Evolutionary conservation across 73 alveolate genomes (phyloP).

Genomic region (Paramecium primaurelia): DNA sequence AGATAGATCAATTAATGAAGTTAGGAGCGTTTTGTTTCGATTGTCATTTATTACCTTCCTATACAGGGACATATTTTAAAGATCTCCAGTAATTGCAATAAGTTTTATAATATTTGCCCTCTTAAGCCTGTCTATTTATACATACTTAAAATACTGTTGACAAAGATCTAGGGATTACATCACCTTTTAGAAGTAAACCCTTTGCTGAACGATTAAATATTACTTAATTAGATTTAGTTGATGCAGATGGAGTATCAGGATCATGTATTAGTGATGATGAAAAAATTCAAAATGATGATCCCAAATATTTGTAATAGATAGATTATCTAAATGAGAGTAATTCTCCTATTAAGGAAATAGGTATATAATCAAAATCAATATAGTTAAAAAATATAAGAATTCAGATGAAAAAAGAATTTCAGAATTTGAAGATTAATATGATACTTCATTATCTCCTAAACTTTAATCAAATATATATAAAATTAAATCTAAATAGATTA

Average conservation of each 20-base stretch:
- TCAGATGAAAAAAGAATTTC: neutral
- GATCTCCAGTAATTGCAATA: neutral
- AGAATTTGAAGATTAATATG: neutral
- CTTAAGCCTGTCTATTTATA: neutral
- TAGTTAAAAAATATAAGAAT: neutral
- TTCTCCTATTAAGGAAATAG: neutral
- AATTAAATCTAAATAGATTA: neutral
- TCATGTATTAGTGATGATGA: neutral
- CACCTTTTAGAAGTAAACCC: neutral
- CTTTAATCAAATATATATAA: neutral
- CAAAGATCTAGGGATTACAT: neutral
- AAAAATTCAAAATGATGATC: neutral
- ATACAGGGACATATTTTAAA: neutral
- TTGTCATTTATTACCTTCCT: neutral
- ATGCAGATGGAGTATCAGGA: neutral
- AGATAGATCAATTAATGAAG: neutral
- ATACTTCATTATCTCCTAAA: neutral
- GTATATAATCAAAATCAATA: neutral
- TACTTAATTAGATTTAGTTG: neutral
- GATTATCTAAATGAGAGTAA: neutral
- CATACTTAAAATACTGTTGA: neutral
- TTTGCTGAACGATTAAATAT: neutral
- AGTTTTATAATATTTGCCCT: neutral
- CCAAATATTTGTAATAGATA: neutral
- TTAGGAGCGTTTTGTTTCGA: neutral